Evolutionary conservation across 106 monocot genomes (phyloP).

Genomic region (Dactylorhiza incarnata): DNA sequence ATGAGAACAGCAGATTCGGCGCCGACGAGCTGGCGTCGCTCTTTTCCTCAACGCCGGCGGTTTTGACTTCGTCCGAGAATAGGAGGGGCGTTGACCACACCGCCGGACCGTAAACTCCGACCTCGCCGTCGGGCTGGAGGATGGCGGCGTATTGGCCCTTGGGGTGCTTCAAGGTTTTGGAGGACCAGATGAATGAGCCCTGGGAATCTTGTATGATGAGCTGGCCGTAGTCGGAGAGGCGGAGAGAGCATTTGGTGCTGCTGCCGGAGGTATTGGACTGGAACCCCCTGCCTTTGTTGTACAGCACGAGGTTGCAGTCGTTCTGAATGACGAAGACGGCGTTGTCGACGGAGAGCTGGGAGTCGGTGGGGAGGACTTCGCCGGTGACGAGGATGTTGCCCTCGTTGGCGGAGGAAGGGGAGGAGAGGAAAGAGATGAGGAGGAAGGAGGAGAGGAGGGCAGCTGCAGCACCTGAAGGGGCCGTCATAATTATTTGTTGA

Average conservation of each 20-base stretch:
- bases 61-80: no score
- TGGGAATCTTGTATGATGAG: background rate
- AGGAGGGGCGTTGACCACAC: background rate
- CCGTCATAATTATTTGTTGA: no score
- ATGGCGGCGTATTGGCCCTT: conserved; percentile 1
- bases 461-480: no score
- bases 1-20: background rate
- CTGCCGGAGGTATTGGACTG: conserved; percentile 8
- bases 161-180: background rate
- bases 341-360: conserved; percentile 8
- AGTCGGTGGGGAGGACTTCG: conserved; percentile 14
- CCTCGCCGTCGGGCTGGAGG: background rate
- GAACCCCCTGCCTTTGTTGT: conserved; percentile 11
- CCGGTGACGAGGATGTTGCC: conserved; percentile 27
- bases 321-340: conserved; percentile 17
- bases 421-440: background rate
- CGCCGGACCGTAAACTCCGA: background rate
- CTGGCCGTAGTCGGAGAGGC: background rate
- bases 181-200: background rate
- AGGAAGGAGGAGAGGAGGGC: background rate
- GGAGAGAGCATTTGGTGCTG: background rate
- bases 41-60: no score
- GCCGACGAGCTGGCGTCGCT: no score
- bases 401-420: conserved; percentile 4
- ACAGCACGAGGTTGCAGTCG: conserved; percentile 33